These are phyloP conservation scores for Aspergillus texensis DNA, from an alignment of 2,329 filamentous ascomycete species.

Conservation along the genomic window DNA sequence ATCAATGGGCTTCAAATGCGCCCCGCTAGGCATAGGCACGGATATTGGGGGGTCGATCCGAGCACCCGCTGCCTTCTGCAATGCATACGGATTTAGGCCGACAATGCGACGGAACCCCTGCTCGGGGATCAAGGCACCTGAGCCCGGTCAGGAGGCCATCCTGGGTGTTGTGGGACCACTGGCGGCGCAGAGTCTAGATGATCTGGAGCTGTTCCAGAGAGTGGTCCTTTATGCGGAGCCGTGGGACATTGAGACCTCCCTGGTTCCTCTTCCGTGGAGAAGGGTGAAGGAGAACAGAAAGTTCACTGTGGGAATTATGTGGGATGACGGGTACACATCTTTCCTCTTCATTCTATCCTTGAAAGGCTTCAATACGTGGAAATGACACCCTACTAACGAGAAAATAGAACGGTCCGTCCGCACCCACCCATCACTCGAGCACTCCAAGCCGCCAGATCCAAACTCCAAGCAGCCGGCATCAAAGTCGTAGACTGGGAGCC, in stretches of 20 bases:
- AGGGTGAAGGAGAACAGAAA: constrained; percentile 23
- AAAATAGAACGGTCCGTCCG: constrained; percentile 58
- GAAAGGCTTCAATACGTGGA: too few relatives aligned
- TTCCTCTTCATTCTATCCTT: too few relatives aligned
- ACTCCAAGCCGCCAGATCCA: constrained; percentile 26
- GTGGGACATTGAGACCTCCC: constrained; percentile 46
- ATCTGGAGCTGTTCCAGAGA: constrained; percentile 43
- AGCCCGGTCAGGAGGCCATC: constrained; percentile 42
- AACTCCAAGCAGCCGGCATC: constrained; percentile 48
- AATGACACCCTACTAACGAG: not conserved
- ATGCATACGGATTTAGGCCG: constrained; percentile 48
- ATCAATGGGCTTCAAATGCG: constrained; percentile 45
- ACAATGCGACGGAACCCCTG: constrained; percentile 39
- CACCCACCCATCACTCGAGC: constrained; percentile 64
- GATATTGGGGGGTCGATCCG: constrained; percentile 54
- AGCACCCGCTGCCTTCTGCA: constrained; percentile 48
- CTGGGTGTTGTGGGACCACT: constrained; percentile 36
- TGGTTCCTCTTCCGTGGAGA: constrained; percentile 47
- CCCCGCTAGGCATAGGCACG: constrained; percentile 48
- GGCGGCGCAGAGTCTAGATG: constrained; percentile 31
- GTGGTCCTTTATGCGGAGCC: constrained; percentile 43
- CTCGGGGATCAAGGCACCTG: constrained; percentile 31
- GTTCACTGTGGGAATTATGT: constrained; percentile 60
- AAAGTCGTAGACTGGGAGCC: constrained; percentile 43
- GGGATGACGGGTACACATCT: constrained; percentile 57